phyloP scores from a whole-genome alignment of 345 rosid genomes.

The Combretum micranthum region DNA sequence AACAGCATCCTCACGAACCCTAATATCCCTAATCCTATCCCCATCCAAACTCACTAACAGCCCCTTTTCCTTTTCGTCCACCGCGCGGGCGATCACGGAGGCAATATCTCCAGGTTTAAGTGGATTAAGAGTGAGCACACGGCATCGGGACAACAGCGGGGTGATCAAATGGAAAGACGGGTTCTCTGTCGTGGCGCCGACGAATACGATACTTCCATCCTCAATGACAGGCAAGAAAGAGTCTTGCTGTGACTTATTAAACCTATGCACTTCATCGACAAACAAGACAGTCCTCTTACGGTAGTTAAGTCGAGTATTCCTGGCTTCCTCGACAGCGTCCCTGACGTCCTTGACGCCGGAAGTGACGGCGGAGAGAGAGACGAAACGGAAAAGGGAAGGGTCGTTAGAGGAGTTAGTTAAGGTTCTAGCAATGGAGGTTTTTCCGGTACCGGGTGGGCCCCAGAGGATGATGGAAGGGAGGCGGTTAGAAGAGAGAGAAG shows the following conservation, averaged over 20 bases:
- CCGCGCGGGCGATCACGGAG: slow-evolving; percentile 48
- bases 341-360: slow-evolving; percentile 79
- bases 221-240: slow-evolving; percentile 79
- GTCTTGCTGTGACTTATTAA: slow-evolving; percentile 81
- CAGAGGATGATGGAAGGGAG: slow-evolving; percentile 72
- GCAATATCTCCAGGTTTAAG: slow-evolving; percentile 48
- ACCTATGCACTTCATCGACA: slow-evolving; percentile 79
- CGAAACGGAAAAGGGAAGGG: slow-evolving; percentile 41
- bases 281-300: slow-evolving; percentile 57
- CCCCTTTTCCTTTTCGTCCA: slow-evolving; percentile 37
- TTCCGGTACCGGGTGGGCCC: slow-evolving; percentile 94
- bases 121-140: slow-evolving; percentile 56
- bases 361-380: slow-evolving; percentile 60
- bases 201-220: slow-evolving; percentile 73
- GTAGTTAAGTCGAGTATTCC: slow-evolving; percentile 33
- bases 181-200: slow-evolving; percentile 89
- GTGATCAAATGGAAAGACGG: slow-evolving; percentile 81
- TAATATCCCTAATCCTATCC: slow-evolving; percentile 5
- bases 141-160: slow-evolving; percentile 68
- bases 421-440: slow-evolving; percentile 73
- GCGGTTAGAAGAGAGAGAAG: slow-evolving; percentile 44
- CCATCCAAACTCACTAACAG: slow-evolving; percentile 23
- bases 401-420: slow-evolving; percentile 39
- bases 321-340: slow-evolving; percentile 61
- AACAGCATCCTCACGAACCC: slow-evolving; percentile 38